These are phyloP conservation scores for Nicotiana sylvestris DNA, from an alignment of 257 asterid genomes.

Conservation along the genomic window DNA sequence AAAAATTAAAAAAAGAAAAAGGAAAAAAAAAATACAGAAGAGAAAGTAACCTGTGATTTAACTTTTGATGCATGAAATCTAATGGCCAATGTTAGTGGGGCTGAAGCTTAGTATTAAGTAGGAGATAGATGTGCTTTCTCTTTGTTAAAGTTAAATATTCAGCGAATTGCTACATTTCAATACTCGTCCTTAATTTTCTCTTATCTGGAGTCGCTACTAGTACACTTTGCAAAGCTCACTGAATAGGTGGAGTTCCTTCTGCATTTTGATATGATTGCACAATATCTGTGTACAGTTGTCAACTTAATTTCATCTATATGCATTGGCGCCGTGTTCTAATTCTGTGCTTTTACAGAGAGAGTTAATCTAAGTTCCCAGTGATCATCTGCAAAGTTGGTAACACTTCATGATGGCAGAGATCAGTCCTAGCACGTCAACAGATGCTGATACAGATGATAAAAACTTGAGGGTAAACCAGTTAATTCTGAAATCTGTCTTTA, in stretches of 20 bases:
- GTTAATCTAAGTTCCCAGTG: conserved; percentile 7
- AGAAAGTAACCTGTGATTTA: too few relatives aligned
- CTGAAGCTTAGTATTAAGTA: background rate
- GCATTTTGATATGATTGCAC: background rate
- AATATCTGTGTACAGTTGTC: background rate
- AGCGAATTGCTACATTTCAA: background rate
- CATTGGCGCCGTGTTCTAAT: conserved; percentile 11
- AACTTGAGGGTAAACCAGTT: conserved; percentile 38
- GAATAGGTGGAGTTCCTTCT: background rate
- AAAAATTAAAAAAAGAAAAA: too few relatives aligned
- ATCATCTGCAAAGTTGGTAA: conserved; percentile 23
- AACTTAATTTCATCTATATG: background rate
- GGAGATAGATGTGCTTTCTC: background rate
- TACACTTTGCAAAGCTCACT: background rate
- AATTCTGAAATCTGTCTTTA: background rate
- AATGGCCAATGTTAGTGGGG: background rate
- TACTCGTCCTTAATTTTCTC: background rate
- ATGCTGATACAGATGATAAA: conserved; percentile 92
- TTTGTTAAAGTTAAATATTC: background rate
- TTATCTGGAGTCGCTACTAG: background rate
- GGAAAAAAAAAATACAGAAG: too few relatives aligned
- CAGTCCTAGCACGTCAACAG: conserved; percentile 89
- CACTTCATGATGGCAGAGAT: conserved; percentile 59
- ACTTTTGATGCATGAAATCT: background rate
- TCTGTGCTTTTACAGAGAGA: conserved; percentile 16